A percentile compares a stretch with the other conserved stretches of the same genome.
These are phyloP conservation scores for Globisporangium viniferum DNA, from an alignment of 352 stramenopile species.

Conservation along the genomic window DNA sequence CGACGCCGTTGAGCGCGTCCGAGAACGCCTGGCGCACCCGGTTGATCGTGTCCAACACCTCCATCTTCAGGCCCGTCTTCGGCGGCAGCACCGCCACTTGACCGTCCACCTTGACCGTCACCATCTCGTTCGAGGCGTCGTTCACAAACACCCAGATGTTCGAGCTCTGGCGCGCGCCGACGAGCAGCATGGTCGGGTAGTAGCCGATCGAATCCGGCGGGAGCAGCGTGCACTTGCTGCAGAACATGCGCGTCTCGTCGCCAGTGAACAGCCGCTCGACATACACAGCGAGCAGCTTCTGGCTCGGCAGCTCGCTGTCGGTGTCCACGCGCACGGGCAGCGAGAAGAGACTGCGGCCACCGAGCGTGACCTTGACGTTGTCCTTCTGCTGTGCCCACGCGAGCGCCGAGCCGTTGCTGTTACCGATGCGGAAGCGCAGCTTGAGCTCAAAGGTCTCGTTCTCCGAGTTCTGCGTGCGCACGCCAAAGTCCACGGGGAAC, in stretches of 20 bases:
- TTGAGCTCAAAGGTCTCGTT: slow-evolving; percentile 32
- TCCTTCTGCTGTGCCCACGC: slow-evolving; percentile 59
- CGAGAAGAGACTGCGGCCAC: slow-evolving; percentile 61
- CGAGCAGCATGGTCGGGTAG: slow-evolving; percentile 55
- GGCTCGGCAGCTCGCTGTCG: slow-evolving; percentile 19
- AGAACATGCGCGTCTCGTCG: slow-evolving; percentile 77
- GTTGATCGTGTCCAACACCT: slow-evolving; percentile 46
- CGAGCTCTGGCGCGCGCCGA: slow-evolving; percentile 32
- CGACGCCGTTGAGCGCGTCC: slow-evolving; percentile 38
- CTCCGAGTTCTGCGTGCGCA: slow-evolving; percentile 22
- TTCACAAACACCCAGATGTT: slow-evolving; percentile 77
- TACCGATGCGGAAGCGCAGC: slow-evolving; percentile 43
- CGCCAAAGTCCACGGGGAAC: slow-evolving; percentile 72
- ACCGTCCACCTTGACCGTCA: slow-evolving; percentile 60
- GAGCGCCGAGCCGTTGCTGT: slow-evolving; percentile 41
- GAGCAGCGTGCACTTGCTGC: slow-evolving; percentile 74
- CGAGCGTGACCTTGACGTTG: slow-evolving; percentile 56
- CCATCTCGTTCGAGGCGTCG: slow-evolving; percentile 37
- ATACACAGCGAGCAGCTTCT: slow-evolving; percentile 61
- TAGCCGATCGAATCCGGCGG: slow-evolving; percentile 55
- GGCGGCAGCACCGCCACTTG: slow-evolving; percentile 44
- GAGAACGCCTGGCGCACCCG: slow-evolving; percentile 52
- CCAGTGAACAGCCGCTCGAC: slow-evolving; percentile 68
- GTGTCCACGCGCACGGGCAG: slow-evolving; percentile 47
- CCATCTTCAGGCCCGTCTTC: slow-evolving; percentile 41